phyloP scores from a whole-genome alignment of 2,329 filamentous ascomycete species.

The Dactylellina sp. region DNA sequence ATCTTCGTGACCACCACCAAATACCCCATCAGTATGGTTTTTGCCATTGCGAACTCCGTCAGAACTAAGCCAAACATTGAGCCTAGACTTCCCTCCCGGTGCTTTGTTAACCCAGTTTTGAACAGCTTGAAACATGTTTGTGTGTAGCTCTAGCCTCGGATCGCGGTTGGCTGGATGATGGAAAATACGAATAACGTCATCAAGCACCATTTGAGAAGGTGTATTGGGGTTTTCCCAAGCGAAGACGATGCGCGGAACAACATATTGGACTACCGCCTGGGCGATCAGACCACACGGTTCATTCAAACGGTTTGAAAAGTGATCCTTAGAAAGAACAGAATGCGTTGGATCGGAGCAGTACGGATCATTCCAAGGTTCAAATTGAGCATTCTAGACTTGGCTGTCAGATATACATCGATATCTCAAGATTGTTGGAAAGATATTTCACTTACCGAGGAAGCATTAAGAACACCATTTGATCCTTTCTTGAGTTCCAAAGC shows the following conservation, averaged over 20 bases:
- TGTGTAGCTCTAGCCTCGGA: constrained; percentile 70
- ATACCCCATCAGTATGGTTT: constrained; percentile 73
- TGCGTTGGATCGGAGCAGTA: constrained; percentile 76
- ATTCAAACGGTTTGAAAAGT: constrained; percentile 72
- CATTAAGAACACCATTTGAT: constrained; percentile 75
- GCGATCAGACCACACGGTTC: constrained; percentile 70
- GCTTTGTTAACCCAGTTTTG: constrained; percentile 77
- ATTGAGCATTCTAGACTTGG: constrained; percentile 66
- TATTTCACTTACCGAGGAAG: constrained; percentile 59
- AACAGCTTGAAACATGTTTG: constrained; percentile 75
- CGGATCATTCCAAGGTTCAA: constrained; percentile 82
- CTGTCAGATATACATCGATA: not conserved
- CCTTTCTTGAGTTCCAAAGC: constrained; percentile 87
- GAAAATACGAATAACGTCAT: constrained; percentile 73
- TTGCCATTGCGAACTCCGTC: constrained; percentile 84
- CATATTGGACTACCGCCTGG: constrained; percentile 73
- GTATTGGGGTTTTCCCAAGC: constrained; percentile 76
- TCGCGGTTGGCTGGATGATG: constrained; percentile 78
- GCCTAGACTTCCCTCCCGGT: constrained; percentile 73
- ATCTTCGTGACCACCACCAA: constrained; percentile 58
- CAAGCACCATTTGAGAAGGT: constrained; percentile 72
- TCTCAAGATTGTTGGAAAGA: not conserved
- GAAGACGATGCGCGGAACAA: constrained; percentile 75
- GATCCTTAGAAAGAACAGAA: constrained; percentile 72
- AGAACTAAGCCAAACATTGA: constrained; percentile 82